These are phyloP conservation scores for Russula compacta DNA, from an alignment of 768 basidiomycete species.

Conservation along the genomic window DNA sequence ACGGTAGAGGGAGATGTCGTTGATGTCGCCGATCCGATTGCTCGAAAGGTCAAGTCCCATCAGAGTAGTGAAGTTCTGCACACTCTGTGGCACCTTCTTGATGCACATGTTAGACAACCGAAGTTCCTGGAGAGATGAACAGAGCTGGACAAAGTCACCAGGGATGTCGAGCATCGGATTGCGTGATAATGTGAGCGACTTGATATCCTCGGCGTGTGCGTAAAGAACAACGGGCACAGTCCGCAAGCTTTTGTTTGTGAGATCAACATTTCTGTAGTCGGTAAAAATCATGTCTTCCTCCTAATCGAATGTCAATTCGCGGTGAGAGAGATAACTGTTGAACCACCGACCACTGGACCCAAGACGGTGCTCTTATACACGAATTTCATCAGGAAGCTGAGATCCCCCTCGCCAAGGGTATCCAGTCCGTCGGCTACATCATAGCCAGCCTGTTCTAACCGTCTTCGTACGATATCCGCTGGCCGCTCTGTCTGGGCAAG, in stretches of 20 bases:
- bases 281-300: conserved; percentile 68
- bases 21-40: conserved; percentile 84
- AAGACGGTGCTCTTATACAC: conserved; percentile 76
- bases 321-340: neutral
- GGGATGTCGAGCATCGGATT: conserved; percentile 97
- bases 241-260: conserved; percentile 69
- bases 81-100: conserved; percentile 82
- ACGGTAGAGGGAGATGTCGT: conserved; percentile 74
- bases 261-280: conserved; percentile 68
- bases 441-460: conserved; percentile 86
- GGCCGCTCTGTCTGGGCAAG: conserved; percentile 76
- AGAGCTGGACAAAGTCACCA: conserved; percentile 90
- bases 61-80: conserved; percentile 65
- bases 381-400: conserved; percentile 82
- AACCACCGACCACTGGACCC: conserved; percentile 45
- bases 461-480: conserved; percentile 70
- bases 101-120: conserved; percentile 86
- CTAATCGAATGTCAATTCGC: conserved; percentile 29
- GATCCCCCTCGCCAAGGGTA: conserved; percentile 64
- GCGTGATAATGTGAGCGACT: conserved; percentile 78
- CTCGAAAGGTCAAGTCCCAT: conserved; percentile 81
- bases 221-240: conserved; percentile 86
- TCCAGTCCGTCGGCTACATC: conserved; percentile 71
- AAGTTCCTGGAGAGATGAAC: conserved; percentile 74
- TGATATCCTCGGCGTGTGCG: conserved; percentile 72